Percentiles rank a stretch among this genome's conserved stretches.
Conservation (phyloP, 805 yeast species). For the Lipomyces mesembrius region DNA sequence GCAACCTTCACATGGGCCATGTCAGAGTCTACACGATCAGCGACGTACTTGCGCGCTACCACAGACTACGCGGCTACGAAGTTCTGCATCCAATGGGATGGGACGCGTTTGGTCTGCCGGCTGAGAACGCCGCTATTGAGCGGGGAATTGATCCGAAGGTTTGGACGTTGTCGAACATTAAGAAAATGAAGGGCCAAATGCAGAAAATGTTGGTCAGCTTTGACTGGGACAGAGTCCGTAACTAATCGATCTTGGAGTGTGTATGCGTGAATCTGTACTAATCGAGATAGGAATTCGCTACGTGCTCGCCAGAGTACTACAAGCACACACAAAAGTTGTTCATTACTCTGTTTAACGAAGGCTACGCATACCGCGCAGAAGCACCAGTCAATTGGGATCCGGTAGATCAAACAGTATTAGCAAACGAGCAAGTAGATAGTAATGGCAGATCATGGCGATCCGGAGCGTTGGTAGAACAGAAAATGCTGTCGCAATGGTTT, state of each 20-base stretch:
- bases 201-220: constrained; percentile 76
- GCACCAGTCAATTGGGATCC: constrained; percentile 99
- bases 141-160: constrained; percentile 72
- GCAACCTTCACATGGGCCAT: constrained; percentile 91
- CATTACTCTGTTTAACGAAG: constrained; percentile 68
- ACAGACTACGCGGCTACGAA: constrained; percentile 71
- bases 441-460: constrained; percentile 96
- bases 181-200: constrained; percentile 85
- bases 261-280: not conserved
- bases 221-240: constrained; percentile 70
- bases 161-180: constrained; percentile 86
- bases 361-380: constrained; percentile 80
- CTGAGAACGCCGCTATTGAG: constrained; percentile 97
- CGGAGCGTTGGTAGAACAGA: constrained; percentile 91
- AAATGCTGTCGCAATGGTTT: constrained; percentile 87
- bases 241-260: not conserved
- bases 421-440: constrained; percentile 93
- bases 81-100: constrained; percentile 98
- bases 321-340: constrained; percentile 92
- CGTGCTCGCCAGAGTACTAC: constrained; percentile 86
- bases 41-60: constrained; percentile 79
- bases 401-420: constrained; percentile 88
- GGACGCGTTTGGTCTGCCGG: constrained; percentile 99
- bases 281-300: constrained; percentile 66
- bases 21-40: constrained; percentile 89